Conservation (phyloP, 768 basidiomycete genomes). For the Lactifluus pinguis region DNA sequence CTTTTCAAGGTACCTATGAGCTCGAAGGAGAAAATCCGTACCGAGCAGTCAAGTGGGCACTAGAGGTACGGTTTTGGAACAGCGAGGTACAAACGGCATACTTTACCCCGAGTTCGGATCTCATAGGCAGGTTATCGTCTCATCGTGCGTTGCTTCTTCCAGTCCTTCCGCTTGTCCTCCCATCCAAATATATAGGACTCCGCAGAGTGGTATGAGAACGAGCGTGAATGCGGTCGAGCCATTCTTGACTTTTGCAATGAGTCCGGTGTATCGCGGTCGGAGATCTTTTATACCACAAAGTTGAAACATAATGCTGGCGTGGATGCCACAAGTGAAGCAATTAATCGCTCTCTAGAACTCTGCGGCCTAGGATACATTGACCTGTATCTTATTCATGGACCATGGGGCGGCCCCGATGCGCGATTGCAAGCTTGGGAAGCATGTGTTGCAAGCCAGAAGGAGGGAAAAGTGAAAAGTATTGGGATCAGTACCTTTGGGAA, state of each 20-base stretch:
- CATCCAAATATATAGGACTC: constrained; percentile 30
- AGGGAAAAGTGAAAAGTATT: constrained; percentile 43
- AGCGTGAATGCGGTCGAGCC: constrained; percentile 52
- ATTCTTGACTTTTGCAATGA: constrained; percentile 45
- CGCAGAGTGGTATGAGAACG: constrained; percentile 55
- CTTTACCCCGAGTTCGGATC: background rate
- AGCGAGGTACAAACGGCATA: background rate
- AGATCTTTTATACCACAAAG: constrained; percentile 67
- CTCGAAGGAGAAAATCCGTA: constrained; percentile 50
- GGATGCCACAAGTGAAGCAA: constrained; percentile 37
- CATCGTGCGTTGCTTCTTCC: constrained; percentile 34
- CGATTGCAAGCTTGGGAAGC: constrained; percentile 59
- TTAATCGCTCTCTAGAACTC: constrained; percentile 42
- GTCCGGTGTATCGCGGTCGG: constrained; percentile 42
- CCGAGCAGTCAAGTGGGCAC: constrained; percentile 47
- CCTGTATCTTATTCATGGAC: constrained; percentile 63
- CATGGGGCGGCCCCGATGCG: constrained; percentile 48
- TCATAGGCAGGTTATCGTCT: constrained; percentile 53
- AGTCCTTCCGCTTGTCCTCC: constrained; percentile 1
- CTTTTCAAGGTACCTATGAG: constrained; percentile 45
- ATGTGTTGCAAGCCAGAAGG: constrained; percentile 52
- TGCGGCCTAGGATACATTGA: constrained; percentile 59
- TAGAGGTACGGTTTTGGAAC: constrained; percentile 37
- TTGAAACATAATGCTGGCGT: constrained; percentile 50
- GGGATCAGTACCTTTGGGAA: constrained; percentile 59